Percentiles rank a stretch among this genome's conserved stretches.
These are phyloP conservation scores for Apostasia ramifera DNA, from an alignment of 106 monocot species.

Conservation along the genomic window DNA sequence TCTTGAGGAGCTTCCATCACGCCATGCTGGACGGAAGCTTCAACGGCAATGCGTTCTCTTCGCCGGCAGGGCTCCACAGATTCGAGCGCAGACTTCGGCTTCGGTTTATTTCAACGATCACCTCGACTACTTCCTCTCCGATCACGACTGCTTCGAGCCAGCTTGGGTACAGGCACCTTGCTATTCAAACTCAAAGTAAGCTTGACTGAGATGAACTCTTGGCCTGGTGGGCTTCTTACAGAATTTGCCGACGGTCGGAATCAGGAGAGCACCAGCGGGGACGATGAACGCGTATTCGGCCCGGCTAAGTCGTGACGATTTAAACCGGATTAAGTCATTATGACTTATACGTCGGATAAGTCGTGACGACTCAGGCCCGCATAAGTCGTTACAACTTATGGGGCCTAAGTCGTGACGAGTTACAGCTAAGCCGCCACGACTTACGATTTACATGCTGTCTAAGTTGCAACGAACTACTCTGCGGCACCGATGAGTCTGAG, in stretches of 20 bases:
- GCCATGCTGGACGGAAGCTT: slow-evolving; percentile 87
- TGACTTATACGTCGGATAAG: too few species aligned
- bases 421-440: too few species aligned
- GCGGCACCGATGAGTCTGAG: slow-evolving; percentile 74
- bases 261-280: slow-evolving; percentile 95
- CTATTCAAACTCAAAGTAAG: slow-evolving; percentile 29
- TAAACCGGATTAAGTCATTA: too few species aligned
- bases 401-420: too few species aligned
- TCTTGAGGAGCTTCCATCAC: slow-evolving; percentile 40
- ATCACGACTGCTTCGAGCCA: slow-evolving; percentile 55
- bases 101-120: slow-evolving; percentile 85
- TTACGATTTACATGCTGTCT: too few species aligned
- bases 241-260: slow-evolving; percentile 87
- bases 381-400: too few species aligned
- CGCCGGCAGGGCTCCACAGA: slow-evolving; percentile 62
- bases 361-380: too few species aligned
- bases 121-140: slow-evolving; percentile 81
- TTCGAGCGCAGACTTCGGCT: slow-evolving; percentile 82
- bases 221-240: slow-evolving; percentile 77
- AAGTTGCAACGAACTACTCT: slow-evolving; percentile 23
- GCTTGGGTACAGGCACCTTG: slow-evolving; percentile 60
- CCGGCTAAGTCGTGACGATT: too few species aligned
- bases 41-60: slow-evolving; percentile 68
- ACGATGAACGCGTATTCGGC: slow-evolving; percentile 59
- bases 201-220: slow-evolving; percentile 70